phyloP scores from a whole-genome alignment of 2,329 filamentous ascomycete genomes.

The Acrocalymma vagum region DNA sequence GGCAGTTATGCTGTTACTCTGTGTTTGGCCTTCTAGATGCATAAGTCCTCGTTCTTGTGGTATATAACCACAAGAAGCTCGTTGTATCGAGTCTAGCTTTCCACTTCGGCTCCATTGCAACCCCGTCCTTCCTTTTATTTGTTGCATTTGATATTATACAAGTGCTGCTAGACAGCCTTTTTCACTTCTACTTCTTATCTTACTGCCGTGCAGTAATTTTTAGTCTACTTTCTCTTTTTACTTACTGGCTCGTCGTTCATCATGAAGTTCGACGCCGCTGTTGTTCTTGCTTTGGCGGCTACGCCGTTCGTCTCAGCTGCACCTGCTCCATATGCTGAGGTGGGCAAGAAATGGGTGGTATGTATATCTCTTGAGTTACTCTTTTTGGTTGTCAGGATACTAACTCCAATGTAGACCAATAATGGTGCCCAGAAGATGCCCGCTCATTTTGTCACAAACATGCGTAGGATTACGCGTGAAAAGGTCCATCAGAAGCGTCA shows the following conservation, averaged over 20 bases:
- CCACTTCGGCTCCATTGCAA: too few relatives aligned
- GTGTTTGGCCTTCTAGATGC: too few relatives aligned
- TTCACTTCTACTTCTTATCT: slow-evolving; percentile 15
- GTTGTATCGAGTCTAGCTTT: too few relatives aligned
- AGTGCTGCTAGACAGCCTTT: slow-evolving; percentile 38
- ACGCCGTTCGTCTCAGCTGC: slow-evolving; percentile 31
- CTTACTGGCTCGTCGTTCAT: slow-evolving; percentile 14
- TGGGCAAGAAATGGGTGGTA: slow-evolving; percentile 36
- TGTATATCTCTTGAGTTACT: slow-evolving; percentile 7
- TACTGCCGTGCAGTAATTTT: slow-evolving; percentile 37
- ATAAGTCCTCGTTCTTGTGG: too few relatives aligned
- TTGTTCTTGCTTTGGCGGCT: slow-evolving; percentile 36
- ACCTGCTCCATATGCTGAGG: slow-evolving; percentile 25
- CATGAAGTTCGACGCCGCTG: slow-evolving; percentile 39
- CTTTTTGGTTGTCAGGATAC: neutral
- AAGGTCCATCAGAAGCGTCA: slow-evolving; percentile 34
- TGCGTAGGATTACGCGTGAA: slow-evolving; percentile 29
- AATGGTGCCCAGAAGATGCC: slow-evolving; percentile 27
- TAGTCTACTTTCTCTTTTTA: slow-evolving; percentile 5
- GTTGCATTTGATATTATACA: slow-evolving; percentile 15
- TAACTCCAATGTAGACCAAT: slow-evolving; percentile 18
- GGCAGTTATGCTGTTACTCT: too few relatives aligned
- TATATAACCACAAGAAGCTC: too few relatives aligned
- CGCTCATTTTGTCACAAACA: slow-evolving; percentile 29
- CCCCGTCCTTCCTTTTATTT: slow-evolving; percentile 19